These are phyloP conservation scores for Pyrus communis DNA, from an alignment of 306 rosid species.

Conservation along the genomic window DNA sequence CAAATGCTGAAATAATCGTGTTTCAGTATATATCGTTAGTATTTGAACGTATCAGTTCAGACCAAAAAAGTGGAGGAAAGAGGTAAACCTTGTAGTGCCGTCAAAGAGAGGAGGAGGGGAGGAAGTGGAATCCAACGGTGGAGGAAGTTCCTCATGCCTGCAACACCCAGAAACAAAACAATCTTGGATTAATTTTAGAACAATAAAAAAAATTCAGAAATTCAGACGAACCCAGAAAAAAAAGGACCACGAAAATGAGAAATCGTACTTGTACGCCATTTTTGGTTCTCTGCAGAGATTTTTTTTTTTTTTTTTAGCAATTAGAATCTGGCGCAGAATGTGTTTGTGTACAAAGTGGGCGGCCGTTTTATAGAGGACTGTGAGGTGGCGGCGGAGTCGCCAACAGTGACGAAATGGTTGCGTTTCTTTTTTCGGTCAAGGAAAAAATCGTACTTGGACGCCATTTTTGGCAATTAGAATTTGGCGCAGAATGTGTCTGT, in stretches of 20 bases:
- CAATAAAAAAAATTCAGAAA: background rate
- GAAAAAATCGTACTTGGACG: no score
- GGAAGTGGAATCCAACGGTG: conserved; percentile 46
- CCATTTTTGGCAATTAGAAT: background rate
- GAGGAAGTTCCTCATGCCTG: conserved; percentile 37
- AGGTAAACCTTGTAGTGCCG: conserved; percentile 68
- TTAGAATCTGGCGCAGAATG: background rate
- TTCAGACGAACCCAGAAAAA: background rate
- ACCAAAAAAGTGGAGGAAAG: background rate
- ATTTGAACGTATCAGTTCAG: background rate
- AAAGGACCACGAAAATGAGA: background rate
- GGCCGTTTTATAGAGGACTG: background rate
- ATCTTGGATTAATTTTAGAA: background rate
- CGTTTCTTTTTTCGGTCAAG: no score
- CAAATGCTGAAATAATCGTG: background rate
- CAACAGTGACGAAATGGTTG: background rate
- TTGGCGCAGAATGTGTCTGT: background rate
- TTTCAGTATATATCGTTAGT: background rate
- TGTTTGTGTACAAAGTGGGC: background rate
- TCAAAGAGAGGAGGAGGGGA: conserved; percentile 68
- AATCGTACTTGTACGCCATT: conserved; percentile 40
- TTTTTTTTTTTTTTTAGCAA: background rate
- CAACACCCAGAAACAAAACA: background rate
- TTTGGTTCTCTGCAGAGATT: background rate
- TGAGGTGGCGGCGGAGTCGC: background rate